Evolutionary conservation across 805 yeast genomes (phyloP), one percentile per base, ranked within the genome.

Genomic region (Torulaspora maleeae): DNA sequence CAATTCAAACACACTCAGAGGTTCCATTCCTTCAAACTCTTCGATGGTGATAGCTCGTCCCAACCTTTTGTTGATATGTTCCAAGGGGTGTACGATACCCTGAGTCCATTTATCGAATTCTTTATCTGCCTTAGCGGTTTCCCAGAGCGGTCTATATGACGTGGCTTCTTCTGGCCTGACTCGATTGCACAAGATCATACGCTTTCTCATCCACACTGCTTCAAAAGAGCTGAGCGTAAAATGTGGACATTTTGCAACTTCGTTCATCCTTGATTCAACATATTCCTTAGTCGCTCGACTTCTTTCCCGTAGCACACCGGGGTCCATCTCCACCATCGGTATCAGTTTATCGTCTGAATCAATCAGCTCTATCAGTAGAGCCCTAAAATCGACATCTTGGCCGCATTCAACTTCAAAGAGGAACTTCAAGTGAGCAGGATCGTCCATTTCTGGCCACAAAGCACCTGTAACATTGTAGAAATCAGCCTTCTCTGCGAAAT

Each of bases 361-460:
- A 10, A 59, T 27, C n/a, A 55, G 45, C 11, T 41, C 27, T 7
- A 58, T 65, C 15, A 71, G 53, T 1, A 72, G 54, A 39, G 65
- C 70, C 27, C 65, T 66, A 11, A 12, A 13, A 39, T 30, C 15
- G 25, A 12, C 12, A 10, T 11, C 19, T 19, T 28, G 16, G 9
- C 36, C 22, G 3, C 10, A 1, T 7, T 30, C 24, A 16, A 33
- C n/a, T 6, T 39, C 37, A 17, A 55, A 49, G 12, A 55, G 39
- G 25, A 52, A 57, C 15, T 37, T 22, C 36, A 62, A 40, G 5
- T 45, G 35, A 4, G 30, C 20, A 10, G 65, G 66, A 35, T 59
- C 61, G 28, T 52, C 59, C 15, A 56, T 39, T 48, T 63, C 68
- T 27, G 68, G 68, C 64, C 64, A 63, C 12, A 64, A 43, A 11